Base-by-base conservation (phyloP, 768 basidiomycete species). In the Nidula microcarpa region DNA sequence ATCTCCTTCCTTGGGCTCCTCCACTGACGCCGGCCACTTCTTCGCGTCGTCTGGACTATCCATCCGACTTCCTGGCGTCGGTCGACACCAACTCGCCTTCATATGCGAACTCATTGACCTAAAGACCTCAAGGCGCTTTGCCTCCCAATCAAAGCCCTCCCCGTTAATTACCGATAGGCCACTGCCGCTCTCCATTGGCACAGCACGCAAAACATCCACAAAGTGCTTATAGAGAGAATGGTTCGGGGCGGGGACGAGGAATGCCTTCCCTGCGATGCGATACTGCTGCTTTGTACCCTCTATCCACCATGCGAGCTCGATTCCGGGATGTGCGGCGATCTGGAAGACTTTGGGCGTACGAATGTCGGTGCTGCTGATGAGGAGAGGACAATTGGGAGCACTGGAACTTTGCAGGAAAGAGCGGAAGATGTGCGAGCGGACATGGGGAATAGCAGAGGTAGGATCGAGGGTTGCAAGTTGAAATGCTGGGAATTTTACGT, bases 251-350 rank as follows among this genome's bases (percentile, higher is more conserved):
- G 87, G 81, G 17, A 91, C 72, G 54, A 91, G 57, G 62, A 72
- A 75, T 17, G 79, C 81, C 11, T 65, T 66, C 1, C 85, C 91
- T 0, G 72, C 55, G 61, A 95, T 69, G 46, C 93, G 84, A 63
- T 85, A 92, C 61, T 95, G 92, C 62, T 89, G 84, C 50, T 77
- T 66, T 0, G 81, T 77, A 17, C 79, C 77, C 33, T 79, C 74
- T 50, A 85, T 78, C 89, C 90, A 94, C 85, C 87, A 93, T 9
- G 76, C 80, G 43, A 86, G 57, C 64, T 93, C 86, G 55, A 85
- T 78, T 43, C 72, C 65, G 8, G 75, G 62, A 52, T 73, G 74
- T 36, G 72, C 61, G 18, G 69, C 70, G 46, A 91, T 69, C 57
- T 91, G 85, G 1, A 66, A 46, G 34, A 81, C 76, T 60, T 94